A percentile compares a stretch with the other conserved stretches of the same genome.
These are phyloP conservation scores for Xylariales sp. DNA, from an alignment of 2,329 filamentous ascomycete genomes.

Conservation along the genomic window DNA sequence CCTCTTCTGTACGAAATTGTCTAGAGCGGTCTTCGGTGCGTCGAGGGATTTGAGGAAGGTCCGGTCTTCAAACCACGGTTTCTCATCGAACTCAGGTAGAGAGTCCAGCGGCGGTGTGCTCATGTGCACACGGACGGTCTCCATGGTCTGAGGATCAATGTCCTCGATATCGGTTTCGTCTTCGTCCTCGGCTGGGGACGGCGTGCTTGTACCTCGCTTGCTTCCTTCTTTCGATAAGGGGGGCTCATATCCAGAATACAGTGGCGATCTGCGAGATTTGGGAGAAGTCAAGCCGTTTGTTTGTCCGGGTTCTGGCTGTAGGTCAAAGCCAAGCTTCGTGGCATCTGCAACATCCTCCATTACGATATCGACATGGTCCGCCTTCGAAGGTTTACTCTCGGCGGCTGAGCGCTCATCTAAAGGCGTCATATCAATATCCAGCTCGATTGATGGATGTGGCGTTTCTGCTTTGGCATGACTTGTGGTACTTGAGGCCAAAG, in stretches of 20 bases:
- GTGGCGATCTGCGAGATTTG: conserved; percentile 15
- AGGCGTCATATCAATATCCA: conserved; percentile 18
- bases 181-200: conserved; percentile 45
- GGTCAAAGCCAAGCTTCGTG: conserved; percentile 15
- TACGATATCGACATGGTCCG: conserved; percentile 26
- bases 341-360: conserved; percentile 31
- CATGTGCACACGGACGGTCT: conserved; percentile 46
- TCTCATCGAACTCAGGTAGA: conserved; percentile 42
- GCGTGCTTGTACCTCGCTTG: conserved; percentile 34
- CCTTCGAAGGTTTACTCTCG: conserved; percentile 9
- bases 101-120: conserved; percentile 51
- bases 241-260: conserved; percentile 22
- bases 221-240: conserved; percentile 21
- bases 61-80: conserved; percentile 44
- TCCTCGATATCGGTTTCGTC: conserved; percentile 53
- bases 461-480: conserved; percentile 17
- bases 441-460: conserved; percentile 23
- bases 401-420: conserved; percentile 6
- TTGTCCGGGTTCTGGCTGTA: conserved; percentile 11
- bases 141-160: conserved; percentile 44
- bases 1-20: conserved; percentile 41
- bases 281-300: conserved; percentile 12
- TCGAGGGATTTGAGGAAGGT: conserved; percentile 39
- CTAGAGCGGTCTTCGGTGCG: conserved; percentile 31
- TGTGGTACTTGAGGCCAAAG: conserved; percentile 5